Base-by-base conservation (phyloP, 2,329 filamentous ascomycete genomes). In the Epichloe typhina region DNA sequence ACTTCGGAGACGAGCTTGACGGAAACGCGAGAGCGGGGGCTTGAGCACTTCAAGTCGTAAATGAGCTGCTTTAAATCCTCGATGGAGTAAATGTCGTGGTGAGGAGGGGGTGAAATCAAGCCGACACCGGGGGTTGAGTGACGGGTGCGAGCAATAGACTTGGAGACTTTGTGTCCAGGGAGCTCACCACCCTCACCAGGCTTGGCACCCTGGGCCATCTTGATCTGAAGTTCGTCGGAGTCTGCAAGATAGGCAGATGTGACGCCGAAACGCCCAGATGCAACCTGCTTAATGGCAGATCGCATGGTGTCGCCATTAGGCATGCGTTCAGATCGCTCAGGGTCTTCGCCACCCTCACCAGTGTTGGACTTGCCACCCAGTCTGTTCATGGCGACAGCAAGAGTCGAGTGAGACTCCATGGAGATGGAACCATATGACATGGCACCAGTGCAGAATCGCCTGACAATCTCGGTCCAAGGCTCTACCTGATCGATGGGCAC, bases 371-470 rank as follows among this genome's bases (percentile, higher is more conserved):
- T 97, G 61, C 91, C 91, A 40, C 91, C 91, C 40, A 97, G 79
- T 59, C 91, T 80, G 72, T 97, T 97, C 90, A 97, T 95, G 57
- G 91, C 91, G 51, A 97, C 84, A 57, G 91, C 91, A 46, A 97
- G 75, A 12, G 91, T 96, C 17, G 91, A 95, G 72, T 97, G 91
- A 49, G 91, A 91, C 68, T 97, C 91, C 88, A 96, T 95, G 5
- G 91, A 96, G 62, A 97, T 97, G 40, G 91, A 96, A 46, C 91
- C 91, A 64, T 97, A 97, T 3, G 91, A 97, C 91, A 97, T 97
- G 59, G 91, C 91, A 65, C 91, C 91, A 39, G 91, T 96, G 61
- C 91, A 93, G 73, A 96, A 96, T 55, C 91, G 86, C 57, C 91
- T 86, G 44, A 96, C 91, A 60, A 97, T 96, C 62, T 96, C 90